Evolutionary conservation across 2,329 filamentous ascomycete genomes (phyloP).

Genomic region (Elsinoe australis): DNA sequence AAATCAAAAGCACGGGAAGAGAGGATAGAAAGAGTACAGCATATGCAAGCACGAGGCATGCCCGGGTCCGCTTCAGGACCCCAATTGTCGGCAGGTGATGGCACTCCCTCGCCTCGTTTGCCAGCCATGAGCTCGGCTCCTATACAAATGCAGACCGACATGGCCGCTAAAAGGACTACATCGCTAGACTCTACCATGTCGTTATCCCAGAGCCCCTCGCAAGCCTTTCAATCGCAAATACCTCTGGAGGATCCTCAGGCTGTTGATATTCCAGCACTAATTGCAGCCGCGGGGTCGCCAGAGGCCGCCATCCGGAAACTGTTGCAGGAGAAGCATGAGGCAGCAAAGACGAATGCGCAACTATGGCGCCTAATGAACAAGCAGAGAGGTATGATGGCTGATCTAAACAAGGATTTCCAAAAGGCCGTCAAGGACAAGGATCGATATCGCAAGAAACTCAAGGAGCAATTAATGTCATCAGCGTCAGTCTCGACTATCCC

Average conservation of each 20-base stretch:
- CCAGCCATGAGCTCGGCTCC: slow-evolving; percentile 25
- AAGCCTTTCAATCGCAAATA: slow-evolving; percentile 46
- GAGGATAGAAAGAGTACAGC: slow-evolving; percentile 14
- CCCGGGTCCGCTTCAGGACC: slow-evolving; percentile 11
- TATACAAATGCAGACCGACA: slow-evolving; percentile 22
- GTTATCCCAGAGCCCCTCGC: slow-evolving; percentile 46
- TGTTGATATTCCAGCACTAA: slow-evolving; percentile 70
- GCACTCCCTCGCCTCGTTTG: slow-evolving; percentile 20
- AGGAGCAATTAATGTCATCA: slow-evolving; percentile 56
- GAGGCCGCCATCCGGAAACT: slow-evolving; percentile 85
- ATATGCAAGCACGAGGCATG: slow-evolving; percentile 17
- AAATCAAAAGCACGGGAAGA: slow-evolving; percentile 19
- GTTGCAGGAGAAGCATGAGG: slow-evolving; percentile 83
- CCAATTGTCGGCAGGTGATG: slow-evolving; percentile 18
- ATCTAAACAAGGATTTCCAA: slow-evolving; percentile 90
- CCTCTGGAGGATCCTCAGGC: slow-evolving; percentile 51
- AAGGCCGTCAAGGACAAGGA: slow-evolving; percentile 89
- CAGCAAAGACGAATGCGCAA: slow-evolving; percentile 81
- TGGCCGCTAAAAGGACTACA: slow-evolving; percentile 55
- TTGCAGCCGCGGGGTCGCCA: slow-evolving; percentile 76
- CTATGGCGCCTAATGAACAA: slow-evolving; percentile 95
- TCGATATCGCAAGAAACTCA: slow-evolving; percentile 81
- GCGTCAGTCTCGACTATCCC: slow-evolving; percentile 27
- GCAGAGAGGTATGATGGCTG: slow-evolving; percentile 86
- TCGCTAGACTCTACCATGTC: slow-evolving; percentile 87